These are phyloP conservation scores for Pezicula rhizophila DNA, from an alignment of 2,329 filamentous ascomycete species.

Conservation along the genomic window DNA sequence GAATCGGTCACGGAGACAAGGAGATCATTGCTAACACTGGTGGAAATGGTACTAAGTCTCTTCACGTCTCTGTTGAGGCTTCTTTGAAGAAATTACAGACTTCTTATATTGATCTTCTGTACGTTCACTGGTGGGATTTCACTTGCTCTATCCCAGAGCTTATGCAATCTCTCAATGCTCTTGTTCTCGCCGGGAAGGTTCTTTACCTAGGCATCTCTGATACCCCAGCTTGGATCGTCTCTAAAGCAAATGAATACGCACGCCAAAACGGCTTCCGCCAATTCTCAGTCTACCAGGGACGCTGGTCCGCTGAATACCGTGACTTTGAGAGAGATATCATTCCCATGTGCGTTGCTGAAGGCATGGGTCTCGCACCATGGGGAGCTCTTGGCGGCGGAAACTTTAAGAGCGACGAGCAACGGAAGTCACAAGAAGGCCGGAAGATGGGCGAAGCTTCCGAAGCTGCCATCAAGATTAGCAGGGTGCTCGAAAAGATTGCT, in stretches of 20 bases:
- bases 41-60: slow-evolving; percentile 57
- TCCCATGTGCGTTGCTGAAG: slow-evolving; percentile 50
- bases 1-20: slow-evolving; percentile 23
- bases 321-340: slow-evolving; percentile 61
- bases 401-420: slow-evolving; percentile 42
- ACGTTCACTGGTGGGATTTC: slow-evolving; percentile 64
- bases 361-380: slow-evolving; percentile 53
- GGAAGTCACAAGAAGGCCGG: slow-evolving; percentile 35
- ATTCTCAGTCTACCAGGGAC: slow-evolving; percentile 65
- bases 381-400: slow-evolving; percentile 44
- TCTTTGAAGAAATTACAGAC: slow-evolving; percentile 58
- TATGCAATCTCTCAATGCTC: slow-evolving; percentile 61
- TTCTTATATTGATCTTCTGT: slow-evolving; percentile 62
- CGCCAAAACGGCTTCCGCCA: slow-evolving; percentile 62
- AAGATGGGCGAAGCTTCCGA: slow-evolving; percentile 33
- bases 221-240: slow-evolving; percentile 64
- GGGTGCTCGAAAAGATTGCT: slow-evolving; percentile 54
- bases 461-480: slow-evolving; percentile 44
- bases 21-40: slow-evolving; percentile 39
- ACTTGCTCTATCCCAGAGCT: slow-evolving; percentile 59
- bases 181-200: slow-evolving; percentile 57
- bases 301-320: slow-evolving; percentile 54
- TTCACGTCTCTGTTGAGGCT: slow-evolving; percentile 48
- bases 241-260: slow-evolving; percentile 63
- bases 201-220: slow-evolving; percentile 63